Evolutionary conservation across 257 asterid species (phyloP).

Genomic region (Solanum chiquidenum): DNA sequence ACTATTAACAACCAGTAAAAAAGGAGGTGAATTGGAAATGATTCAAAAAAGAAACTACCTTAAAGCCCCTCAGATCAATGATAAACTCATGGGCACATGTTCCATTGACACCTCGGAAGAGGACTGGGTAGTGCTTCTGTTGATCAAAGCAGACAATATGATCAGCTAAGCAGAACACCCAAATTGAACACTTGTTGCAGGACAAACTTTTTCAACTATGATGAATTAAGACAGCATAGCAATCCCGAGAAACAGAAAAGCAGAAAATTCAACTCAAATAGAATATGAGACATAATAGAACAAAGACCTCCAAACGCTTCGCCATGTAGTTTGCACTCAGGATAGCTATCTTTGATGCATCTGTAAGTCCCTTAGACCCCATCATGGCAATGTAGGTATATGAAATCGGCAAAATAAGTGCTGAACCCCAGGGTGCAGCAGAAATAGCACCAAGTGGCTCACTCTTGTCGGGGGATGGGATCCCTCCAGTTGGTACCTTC

Average conservation of each 20-base stretch:
- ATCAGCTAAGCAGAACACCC: neutral
- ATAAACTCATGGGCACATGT: slow-evolving; percentile 94
- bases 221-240: neutral
- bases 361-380: slow-evolving; percentile 90
- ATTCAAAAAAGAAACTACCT: slow-evolving; percentile 33
- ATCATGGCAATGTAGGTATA: slow-evolving; percentile 95
- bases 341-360: slow-evolving; percentile 93
- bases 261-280: neutral
- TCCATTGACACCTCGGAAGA: slow-evolving; percentile 94
- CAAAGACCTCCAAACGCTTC: slow-evolving; percentile 78
- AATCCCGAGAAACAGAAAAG: neutral
- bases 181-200: neutral
- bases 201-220: neutral
- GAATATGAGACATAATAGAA: slow-evolving; percentile 1
- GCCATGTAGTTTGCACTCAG: slow-evolving; percentile 95
- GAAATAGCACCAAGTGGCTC: slow-evolving; percentile 89
- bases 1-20: neutral
- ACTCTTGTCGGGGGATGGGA: slow-evolving; percentile 70
- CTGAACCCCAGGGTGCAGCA: slow-evolving; percentile 99
- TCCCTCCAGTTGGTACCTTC: slow-evolving; percentile 86
- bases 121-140: slow-evolving; percentile 82
- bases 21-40: neutral
- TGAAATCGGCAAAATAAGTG: slow-evolving; percentile 93
- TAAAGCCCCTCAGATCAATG: slow-evolving; percentile 79
- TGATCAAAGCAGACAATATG: slow-evolving; percentile 15